Evolutionary conservation across 148 eudicot species (phyloP), one percentile per base, ranked within the genome.

Genomic region (Polygonum maritimum): DNA sequence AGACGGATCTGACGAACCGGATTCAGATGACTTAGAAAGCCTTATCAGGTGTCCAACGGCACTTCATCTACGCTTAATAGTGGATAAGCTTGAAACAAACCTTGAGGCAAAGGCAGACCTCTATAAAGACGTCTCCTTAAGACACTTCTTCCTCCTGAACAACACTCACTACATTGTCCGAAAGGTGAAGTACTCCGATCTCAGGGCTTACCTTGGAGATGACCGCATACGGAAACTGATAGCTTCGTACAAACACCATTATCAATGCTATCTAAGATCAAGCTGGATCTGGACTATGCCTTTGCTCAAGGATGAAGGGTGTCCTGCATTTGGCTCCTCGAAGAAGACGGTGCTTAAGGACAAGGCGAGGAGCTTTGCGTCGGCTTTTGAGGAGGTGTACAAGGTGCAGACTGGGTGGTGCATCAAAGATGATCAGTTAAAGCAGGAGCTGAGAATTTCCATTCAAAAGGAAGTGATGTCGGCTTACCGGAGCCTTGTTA

Each of bases 301-400:
- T 31, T 73, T 76, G 14, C 85, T 93, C 2, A 79, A 73, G 77
- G 92, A 83, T n/a, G 89, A 88, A 13, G 92, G 90, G 45, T 83
- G 55, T 9, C 45, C 69, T 0, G 84, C 83, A 26, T 76, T 82
- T 1, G 81, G 82, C 36, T 74, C 85, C 18, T 79, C 77, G 44
- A 77, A 82, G 44, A 91, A 74, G 76, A 41, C 71, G 0, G 14
- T 76, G 31, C 85, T 89, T 1, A 88, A 83, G 84, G 92, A 85
- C 71, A 84, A 83, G 85, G 84, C 78, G 58, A 86, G 86, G 81
- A 5, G 77, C 1, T 93, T 93, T 83, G 78, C 74, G 7, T 39
- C 52, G 12, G 90, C 86, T 7, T 86, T 93, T 47, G 98, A 91
- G 88, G 93, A 89, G 44, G 78, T 89, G 0, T 91, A 83, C 63